A percentile compares a stretch with the other conserved stretches of the same genome.
phyloP scores from a whole-genome alignment of 2,329 filamentous ascomycete species.

The Metarhizium sp. region DNA sequence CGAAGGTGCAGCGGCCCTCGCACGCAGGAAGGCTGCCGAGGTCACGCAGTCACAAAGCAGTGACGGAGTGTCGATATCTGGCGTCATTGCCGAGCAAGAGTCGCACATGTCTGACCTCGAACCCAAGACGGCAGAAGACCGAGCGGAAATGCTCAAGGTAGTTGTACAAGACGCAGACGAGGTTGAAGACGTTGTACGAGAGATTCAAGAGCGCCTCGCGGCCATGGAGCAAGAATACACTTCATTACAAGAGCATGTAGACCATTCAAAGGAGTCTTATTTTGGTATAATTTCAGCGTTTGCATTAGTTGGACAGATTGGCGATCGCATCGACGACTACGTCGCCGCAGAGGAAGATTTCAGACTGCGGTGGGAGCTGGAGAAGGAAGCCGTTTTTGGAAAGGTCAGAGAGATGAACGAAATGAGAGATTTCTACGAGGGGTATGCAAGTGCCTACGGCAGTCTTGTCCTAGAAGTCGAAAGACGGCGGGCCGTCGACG shows the following conservation, averaged over 20 bases:
- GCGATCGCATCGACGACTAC: slow-evolving; percentile 54
- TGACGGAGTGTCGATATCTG: slow-evolving; percentile 53
- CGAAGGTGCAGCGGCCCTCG: slow-evolving; percentile 65
- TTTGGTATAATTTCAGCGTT: slow-evolving; percentile 54
- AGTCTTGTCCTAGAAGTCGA: slow-evolving; percentile 76
- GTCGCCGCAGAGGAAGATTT: slow-evolving; percentile 57
- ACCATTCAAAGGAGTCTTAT: slow-evolving; percentile 39
- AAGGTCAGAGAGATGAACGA: slow-evolving; percentile 69
- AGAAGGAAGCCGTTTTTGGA: slow-evolving; percentile 57
- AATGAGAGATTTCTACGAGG: slow-evolving; percentile 75
- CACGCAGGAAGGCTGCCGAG: slow-evolving; percentile 59
- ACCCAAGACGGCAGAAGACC: slow-evolving; percentile 65
- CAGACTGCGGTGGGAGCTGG: slow-evolving; percentile 60
- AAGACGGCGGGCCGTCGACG: slow-evolving; percentile 62
- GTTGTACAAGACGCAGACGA: slow-evolving; percentile 62
- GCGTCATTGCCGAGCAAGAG: slow-evolving; percentile 52
- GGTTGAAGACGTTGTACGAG: slow-evolving; percentile 56
- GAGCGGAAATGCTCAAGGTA: slow-evolving; percentile 73
- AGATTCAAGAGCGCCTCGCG: slow-evolving; percentile 65
- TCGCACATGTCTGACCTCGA: slow-evolving; percentile 45
- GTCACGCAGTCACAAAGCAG: slow-evolving; percentile 37
- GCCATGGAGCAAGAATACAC: slow-evolving; percentile 68
- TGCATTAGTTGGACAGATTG: slow-evolving; percentile 56
- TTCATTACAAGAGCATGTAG: slow-evolving; percentile 53
- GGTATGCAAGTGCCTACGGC: slow-evolving; percentile 77